Evolutionary conservation across 2,329 filamentous ascomycete species (phyloP).

Genomic region (Massarina eburnea): DNA sequence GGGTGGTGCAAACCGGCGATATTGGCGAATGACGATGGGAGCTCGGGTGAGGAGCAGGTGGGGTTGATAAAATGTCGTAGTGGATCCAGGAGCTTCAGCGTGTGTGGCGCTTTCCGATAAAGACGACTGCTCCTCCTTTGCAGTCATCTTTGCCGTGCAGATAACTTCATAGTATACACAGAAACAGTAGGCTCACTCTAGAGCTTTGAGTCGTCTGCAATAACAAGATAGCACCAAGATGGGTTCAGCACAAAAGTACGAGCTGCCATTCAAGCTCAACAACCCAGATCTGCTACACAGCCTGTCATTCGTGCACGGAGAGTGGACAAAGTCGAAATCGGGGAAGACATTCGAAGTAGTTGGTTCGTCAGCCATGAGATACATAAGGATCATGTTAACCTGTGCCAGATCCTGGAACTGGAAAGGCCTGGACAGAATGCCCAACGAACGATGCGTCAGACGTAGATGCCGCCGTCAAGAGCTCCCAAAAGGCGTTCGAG

Average conservation of each 20-base stretch:
- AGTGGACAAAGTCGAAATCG: constrained; percentile 59
- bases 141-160: neutral
- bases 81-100: neutral
- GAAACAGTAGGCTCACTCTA: neutral
- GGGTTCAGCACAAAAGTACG: constrained; percentile 29
- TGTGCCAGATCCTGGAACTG: constrained; percentile 52
- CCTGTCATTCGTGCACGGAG: constrained; percentile 56
- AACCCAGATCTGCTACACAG: constrained; percentile 57
- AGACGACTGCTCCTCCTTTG: neutral
- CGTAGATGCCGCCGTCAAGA: constrained; percentile 61
- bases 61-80: constrained; percentile 16
- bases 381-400: constrained; percentile 11
- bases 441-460: constrained; percentile 58
- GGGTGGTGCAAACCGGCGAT: constrained; percentile 1
- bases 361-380: constrained; percentile 37
- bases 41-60: constrained; percentile 17
- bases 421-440: constrained; percentile 52
- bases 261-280: constrained; percentile 55
- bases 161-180: neutral
- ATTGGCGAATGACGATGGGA: constrained; percentile 5
- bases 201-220: neutral
- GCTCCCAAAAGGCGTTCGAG: constrained; percentile 63
- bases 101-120: neutral
- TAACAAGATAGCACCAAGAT: constrained; percentile 10
- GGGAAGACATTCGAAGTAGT: constrained; percentile 60